These are phyloP conservation scores for Diaporthe eres DNA, from an alignment of 2,329 filamentous ascomycete genomes.

Conservation along the genomic window DNA sequence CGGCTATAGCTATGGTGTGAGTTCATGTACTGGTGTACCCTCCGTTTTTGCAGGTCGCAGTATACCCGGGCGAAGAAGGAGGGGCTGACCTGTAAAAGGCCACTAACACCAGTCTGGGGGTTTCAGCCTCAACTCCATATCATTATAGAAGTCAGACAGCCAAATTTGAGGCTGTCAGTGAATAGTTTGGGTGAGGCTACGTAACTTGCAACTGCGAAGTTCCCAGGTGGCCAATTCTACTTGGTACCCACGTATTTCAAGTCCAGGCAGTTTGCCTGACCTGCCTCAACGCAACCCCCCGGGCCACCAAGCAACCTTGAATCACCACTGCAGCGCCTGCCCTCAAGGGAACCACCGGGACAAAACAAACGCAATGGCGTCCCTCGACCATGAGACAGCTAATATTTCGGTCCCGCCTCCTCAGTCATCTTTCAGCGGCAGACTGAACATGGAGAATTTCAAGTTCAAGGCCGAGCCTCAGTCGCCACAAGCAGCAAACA, in stretches of 20 bases:
- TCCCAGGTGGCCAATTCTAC: background rate
- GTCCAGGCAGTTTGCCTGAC: background rate
- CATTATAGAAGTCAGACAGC: background rate
- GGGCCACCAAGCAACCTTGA: background rate
- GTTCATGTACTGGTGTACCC: too few species aligned
- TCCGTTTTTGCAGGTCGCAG: too few species aligned
- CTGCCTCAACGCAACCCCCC: background rate
- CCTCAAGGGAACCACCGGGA: background rate
- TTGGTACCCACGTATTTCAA: background rate
- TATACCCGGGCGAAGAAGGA: too few species aligned
- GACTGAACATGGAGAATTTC: constrained; percentile 61
- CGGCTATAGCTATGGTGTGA: too few species aligned
- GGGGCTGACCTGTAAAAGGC: background rate
- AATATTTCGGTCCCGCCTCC: background rate
- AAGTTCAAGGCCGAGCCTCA: constrained; percentile 50
- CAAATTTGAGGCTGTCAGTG: background rate
- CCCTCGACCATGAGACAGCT: background rate
- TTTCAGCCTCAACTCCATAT: background rate
- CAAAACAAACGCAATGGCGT: background rate
- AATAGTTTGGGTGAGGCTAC: background rate
- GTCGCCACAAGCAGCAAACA: constrained; percentile 6
- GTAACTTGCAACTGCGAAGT: background rate
- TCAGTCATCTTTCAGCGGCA: constrained; percentile 58
- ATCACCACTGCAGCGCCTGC: background rate
- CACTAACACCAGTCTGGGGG: background rate